Percentiles rank a stretch among this genome's conserved stretches.
These are phyloP conservation scores for Euphrasia confusa DNA, from an alignment of 257 asterid genomes.

Conservation along the genomic window DNA sequence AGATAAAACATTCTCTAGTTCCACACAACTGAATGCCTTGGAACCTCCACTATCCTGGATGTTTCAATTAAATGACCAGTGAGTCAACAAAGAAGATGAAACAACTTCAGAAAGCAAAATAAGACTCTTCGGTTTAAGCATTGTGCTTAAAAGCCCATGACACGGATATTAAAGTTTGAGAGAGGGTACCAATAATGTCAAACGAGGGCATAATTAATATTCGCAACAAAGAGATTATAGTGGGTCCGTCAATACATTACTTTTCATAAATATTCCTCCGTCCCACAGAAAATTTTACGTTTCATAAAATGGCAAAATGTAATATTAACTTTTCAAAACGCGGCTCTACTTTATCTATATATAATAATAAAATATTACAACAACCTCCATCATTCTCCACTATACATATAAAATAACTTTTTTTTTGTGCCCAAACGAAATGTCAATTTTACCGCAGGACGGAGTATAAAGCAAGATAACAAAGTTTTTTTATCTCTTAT, in stretches of 20 bases:
- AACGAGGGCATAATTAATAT: slow-evolving; percentile 1
- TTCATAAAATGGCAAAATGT: too few relatives aligned
- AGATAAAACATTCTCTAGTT: slow-evolving; percentile 54
- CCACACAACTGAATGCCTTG: slow-evolving; percentile 68
- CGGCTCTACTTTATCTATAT: too few relatives aligned
- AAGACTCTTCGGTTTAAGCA: slow-evolving; percentile 4
- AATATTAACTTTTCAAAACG: too few relatives aligned
- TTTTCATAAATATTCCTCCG: too few relatives aligned
- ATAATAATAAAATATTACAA: too few relatives aligned
- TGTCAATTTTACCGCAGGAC: too few relatives aligned
- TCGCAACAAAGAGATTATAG: not conserved
- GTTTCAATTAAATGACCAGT: slow-evolving; percentile 23
- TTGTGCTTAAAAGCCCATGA: slow-evolving; percentile 9
- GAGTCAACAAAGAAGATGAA: slow-evolving; percentile 12
- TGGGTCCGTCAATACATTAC: too few relatives aligned
- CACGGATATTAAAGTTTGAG: not conserved
- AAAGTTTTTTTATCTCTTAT: not conserved
- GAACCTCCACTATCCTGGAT: slow-evolving; percentile 65
- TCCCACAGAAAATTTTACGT: too few relatives aligned
- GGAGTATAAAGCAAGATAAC: not conserved
- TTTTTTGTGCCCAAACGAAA: too few relatives aligned
- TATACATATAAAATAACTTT: too few relatives aligned
- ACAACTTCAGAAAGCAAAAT: slow-evolving; percentile 19
- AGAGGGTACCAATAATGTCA: slow-evolving; percentile 2
- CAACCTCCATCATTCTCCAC: too few relatives aligned